These are phyloP conservation scores for Penicillium salamii DNA, from an alignment of 495 filamentous ascomycete genomes.

Conservation along the genomic window DNA sequence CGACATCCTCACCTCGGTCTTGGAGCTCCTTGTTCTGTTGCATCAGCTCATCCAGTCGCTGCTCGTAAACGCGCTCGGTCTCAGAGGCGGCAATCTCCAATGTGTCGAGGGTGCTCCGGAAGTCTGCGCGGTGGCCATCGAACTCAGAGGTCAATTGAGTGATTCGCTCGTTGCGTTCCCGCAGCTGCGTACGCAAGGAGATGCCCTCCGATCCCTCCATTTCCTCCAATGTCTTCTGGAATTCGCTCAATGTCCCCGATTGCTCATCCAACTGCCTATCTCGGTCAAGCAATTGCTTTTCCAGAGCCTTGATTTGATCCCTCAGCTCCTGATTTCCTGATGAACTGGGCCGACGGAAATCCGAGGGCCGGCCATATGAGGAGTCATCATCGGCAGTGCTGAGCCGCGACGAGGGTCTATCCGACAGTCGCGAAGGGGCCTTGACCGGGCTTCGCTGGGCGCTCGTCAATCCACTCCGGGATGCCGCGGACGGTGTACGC, in stretches of 20 bases:
- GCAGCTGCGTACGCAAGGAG: constrained; percentile 74
- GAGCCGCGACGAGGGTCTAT: constrained; percentile 42
- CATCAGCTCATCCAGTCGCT: constrained; percentile 83
- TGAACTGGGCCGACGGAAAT: constrained; percentile 42
- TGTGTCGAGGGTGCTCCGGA: constrained; percentile 93
- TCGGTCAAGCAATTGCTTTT: constrained; percentile 72
- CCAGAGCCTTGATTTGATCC: constrained; percentile 64
- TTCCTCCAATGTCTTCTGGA: constrained; percentile 46
- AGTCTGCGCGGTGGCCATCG: constrained; percentile 91
- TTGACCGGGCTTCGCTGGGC: constrained; percentile 41
- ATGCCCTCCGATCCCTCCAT: constrained; percentile 75
- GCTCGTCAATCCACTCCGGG: constrained; percentile 30
- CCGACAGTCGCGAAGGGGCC: constrained; percentile 40
- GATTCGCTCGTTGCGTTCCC: constrained; percentile 97
- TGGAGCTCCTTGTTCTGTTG: constrained; percentile 79
- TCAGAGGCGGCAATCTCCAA: constrained; percentile 94
- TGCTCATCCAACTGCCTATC: constrained; percentile 88
- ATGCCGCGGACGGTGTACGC: constrained; percentile 39
- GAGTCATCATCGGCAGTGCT: constrained; percentile 42
- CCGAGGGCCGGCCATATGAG: constrained; percentile 36
- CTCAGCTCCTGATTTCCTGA: constrained; percentile 48
- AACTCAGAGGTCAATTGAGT: constrained; percentile 89
- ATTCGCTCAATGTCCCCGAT: constrained; percentile 69
- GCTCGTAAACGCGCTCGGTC: constrained; percentile 97
- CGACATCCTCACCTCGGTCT: constrained; percentile 81